Evolutionary conservation across 169 alveolate genomes (phyloP), one percentile per base, ranked within the genome.

Genomic region (Cryptosporidium muris): DNA sequence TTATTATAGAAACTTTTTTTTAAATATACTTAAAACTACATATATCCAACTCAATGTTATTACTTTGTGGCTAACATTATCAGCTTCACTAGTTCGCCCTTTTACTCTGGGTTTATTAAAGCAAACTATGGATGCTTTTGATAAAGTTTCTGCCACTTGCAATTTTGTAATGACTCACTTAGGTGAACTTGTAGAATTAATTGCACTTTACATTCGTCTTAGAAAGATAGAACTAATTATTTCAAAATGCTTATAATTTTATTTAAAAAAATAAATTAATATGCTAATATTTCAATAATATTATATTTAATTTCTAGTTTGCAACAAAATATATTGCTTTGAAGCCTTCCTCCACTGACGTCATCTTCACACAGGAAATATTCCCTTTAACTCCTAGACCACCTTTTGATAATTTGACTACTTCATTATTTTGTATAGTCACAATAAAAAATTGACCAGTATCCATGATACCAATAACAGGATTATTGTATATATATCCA

Each of bases 101-200:
- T 68, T 54, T 36, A 54, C 63, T 2, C 11, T 68, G 3, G 82
- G 82, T 4, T 36, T 68, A 5, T 63, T 68, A 14, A 68, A 68
- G 45, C 82, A 68, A 49, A 68, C 82, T 4, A 68, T 68, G 82
- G 66, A 68, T 36, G 67, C 82, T 14, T 68, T 54, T 16, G 82
- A 68, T 48, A 49, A 68, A 45, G 82, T 68, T 12, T 68, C 82
- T 8, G 16, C 60, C 1, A 49, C 47, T 5, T 68, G 52, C 48
- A 68, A 68, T 12, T 54, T 68, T 42, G 40, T 45, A 6, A 63
- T 68, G 2, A 0, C 60, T 42, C 53, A 68, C n/a, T 68, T 68
- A 7, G 25, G 47, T 12, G 45, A 49, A 6, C 14, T 68, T 7
- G 82, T 52, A 36, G 82, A 68, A 63, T 38, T 43, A 45, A 43